Evolutionary conservation across 2,329 filamentous ascomycete species (phyloP).

Genomic region (Pseudocercospora ulei): DNA sequence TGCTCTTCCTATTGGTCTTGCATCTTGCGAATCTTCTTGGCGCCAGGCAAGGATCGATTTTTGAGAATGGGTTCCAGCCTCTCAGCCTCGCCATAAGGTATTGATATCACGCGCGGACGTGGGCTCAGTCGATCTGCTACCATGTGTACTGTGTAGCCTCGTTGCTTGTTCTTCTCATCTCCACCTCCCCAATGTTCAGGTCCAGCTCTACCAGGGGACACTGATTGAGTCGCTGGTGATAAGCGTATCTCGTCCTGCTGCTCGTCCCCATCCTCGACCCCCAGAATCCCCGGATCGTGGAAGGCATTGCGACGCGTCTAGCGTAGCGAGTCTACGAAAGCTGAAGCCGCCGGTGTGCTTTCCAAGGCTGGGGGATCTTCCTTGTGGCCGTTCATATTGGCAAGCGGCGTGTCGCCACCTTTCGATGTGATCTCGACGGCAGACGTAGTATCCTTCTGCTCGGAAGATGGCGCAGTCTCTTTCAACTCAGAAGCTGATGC

Average conservation of each 20-base stretch:
- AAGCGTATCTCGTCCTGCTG: too few species aligned
- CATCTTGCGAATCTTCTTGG: background rate
- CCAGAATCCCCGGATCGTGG: constrained; percentile 6
- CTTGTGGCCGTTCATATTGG: constrained; percentile 10
- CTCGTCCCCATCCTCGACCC: background rate
- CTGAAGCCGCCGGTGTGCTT: constrained; percentile 11
- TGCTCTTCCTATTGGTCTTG: background rate
- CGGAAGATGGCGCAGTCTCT: too few species aligned
- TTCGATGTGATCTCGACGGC: constrained; percentile 5
- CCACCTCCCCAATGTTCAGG: too few species aligned
- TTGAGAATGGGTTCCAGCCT: background rate
- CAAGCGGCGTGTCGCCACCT: constrained; percentile 3
- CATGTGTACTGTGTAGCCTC: background rate
- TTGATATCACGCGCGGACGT: background rate
- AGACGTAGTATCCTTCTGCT: background rate
- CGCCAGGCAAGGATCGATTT: background rate
- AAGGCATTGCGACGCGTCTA: constrained; percentile 10
- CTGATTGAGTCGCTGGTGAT: too few species aligned
- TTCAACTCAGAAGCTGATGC: too few species aligned
- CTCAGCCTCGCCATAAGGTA: background rate
- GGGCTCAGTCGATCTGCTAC: background rate
- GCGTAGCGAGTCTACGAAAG: constrained; percentile 8
- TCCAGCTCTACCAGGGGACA: constrained; percentile 4
- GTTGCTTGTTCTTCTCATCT: too few species aligned
- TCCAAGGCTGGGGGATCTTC: constrained; percentile 7